Base-by-base conservation (phyloP, 306 rosid species). In the Quercus engelmannii region DNA sequence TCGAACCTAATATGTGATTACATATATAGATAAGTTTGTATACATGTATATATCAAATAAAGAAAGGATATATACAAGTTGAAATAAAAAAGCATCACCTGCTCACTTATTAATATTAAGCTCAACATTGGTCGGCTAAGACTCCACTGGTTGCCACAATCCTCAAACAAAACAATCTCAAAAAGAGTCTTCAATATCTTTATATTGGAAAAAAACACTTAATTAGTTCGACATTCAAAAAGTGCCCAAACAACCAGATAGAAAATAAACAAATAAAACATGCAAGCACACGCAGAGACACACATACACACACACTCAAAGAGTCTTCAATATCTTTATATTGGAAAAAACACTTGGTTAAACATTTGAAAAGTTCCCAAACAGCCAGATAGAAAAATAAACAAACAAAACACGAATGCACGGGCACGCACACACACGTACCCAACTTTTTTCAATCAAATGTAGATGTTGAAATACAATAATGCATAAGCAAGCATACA, bases 91-190 rank as follows among this genome's bases (percentile, higher is more conserved):
- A 56, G 72, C 23, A 23, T 76, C 61, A 88, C 92, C 92, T 88
- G 92, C 80, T 86, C 92, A 55, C 89, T 88, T 55, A 88, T 86
- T 14, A 88, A 90, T 69, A 88, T 88, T 81, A 88, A 65, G 80
- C 92, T 88, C 74, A 88, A 80, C 90, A 88, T 88, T 77, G 92
- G 92, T 77, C 92, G 86, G 85, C 92, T 88, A 75, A 88, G 88
- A 82, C 88, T 82, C 90, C 90, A 88, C 77, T 88, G 90, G 84
- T 88, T 88, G 76, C 88, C 86, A 74, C 92, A 86, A 56, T 88
- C 92, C 80, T 88, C 92, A 3, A 88, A 88, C 64, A 88, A 69
- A 71, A 88, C 90, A 62, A 86, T 88, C 87, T 88, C 92, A 82
- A 86, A 88, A 54, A 88, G 85, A 35, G 92, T 88, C 90, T 88